Evolutionary conservation across 2,329 filamentous ascomycete species (phyloP).

Genomic region (Ceratocystis colombiana): DNA sequence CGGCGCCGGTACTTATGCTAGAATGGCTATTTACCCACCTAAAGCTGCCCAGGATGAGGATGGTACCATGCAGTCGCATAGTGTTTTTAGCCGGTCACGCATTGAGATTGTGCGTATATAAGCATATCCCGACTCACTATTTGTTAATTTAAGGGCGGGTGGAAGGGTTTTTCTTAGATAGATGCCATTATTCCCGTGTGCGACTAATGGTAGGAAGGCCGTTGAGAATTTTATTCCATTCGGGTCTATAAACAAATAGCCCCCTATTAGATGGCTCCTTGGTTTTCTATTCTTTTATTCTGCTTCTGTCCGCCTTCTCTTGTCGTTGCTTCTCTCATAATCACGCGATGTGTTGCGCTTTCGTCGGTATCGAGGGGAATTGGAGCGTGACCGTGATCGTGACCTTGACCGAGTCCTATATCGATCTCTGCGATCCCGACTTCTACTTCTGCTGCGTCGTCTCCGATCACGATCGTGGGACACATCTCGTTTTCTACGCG

Average conservation of each 20-base stretch:
- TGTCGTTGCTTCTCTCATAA: slow-evolving; percentile 46
- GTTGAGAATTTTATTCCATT: background rate
- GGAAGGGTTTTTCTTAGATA: background rate
- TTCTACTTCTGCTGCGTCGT: slow-evolving; percentile 28
- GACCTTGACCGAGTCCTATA: slow-evolving; percentile 31
- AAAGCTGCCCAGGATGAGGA: slow-evolving; percentile 48
- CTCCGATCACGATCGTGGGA: slow-evolving; percentile 29
- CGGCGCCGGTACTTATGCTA: slow-evolving; percentile 75
- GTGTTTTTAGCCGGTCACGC: slow-evolving; percentile 69
- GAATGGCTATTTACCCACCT: slow-evolving; percentile 63
- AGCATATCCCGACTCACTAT: slow-evolving; percentile 22
- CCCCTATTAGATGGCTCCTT: background rate
- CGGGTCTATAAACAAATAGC: slow-evolving; percentile 6
- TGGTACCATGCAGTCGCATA: slow-evolving; percentile 55
- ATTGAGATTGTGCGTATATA: slow-evolving; percentile 79
- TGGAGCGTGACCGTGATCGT: slow-evolving; percentile 28
- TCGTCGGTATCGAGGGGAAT: slow-evolving; percentile 31
- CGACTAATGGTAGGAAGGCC: background rate
- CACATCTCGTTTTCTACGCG: slow-evolving; percentile 30
- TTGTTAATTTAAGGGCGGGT: background rate
- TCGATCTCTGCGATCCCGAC: slow-evolving; percentile 31
- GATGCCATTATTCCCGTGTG: background rate
- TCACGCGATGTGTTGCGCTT: slow-evolving; percentile 47
- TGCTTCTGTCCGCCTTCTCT: slow-evolving; percentile 47
- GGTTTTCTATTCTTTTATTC: slow-evolving; percentile 27